Conservation (phyloP, 495 filamentous ascomycete genomes). For the Penicillium subrubescens region DNA sequence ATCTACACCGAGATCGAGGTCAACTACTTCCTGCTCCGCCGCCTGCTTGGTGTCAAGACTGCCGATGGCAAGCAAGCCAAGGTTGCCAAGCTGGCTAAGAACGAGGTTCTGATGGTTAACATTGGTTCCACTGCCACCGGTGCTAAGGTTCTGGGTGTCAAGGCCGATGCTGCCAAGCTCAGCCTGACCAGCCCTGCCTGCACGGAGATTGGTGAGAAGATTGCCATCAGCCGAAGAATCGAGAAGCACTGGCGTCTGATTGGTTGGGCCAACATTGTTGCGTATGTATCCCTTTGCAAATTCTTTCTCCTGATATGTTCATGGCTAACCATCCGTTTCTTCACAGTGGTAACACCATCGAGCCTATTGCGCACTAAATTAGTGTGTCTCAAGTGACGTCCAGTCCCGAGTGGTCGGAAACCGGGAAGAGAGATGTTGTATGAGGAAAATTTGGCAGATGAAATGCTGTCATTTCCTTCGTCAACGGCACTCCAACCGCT, state of each 20-base stretch:
- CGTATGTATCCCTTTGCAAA: constrained; percentile 48
- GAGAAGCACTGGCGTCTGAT: constrained; percentile 99
- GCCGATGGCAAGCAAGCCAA: constrained; percentile 99
- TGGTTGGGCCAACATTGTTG: constrained; percentile 91
- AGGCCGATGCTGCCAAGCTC: constrained; percentile 94
- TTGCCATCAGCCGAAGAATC: constrained; percentile 91
- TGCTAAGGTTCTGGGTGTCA: constrained; percentile 91
- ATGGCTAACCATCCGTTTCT: constrained; percentile 22
- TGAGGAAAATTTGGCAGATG: constrained; percentile 7
- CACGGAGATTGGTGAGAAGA: constrained; percentile 95
- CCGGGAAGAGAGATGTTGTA: constrained; percentile 11
- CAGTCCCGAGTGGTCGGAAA: constrained; percentile 15
- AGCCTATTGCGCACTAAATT: constrained; percentile 52
- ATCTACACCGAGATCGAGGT: constrained; percentile 98
- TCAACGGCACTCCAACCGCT: constrained; percentile 13
- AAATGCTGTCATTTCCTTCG: constrained; percentile 6
- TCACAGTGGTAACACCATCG: constrained; percentile 54
- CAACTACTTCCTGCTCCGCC: constrained; percentile 95
- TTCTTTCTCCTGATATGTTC: background rate
- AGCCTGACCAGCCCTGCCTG: constrained; percentile 86
- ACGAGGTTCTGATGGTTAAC: constrained; percentile 98
- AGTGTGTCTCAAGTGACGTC: constrained; percentile 19
- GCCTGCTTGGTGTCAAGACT: constrained; percentile 93
- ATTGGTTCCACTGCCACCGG: constrained; percentile 96
- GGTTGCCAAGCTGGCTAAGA: constrained; percentile 96